These are phyloP conservation scores for Ophiostoma sp. DNA, from an alignment of 2,329 filamentous ascomycete species.

Conservation along the genomic window DNA sequence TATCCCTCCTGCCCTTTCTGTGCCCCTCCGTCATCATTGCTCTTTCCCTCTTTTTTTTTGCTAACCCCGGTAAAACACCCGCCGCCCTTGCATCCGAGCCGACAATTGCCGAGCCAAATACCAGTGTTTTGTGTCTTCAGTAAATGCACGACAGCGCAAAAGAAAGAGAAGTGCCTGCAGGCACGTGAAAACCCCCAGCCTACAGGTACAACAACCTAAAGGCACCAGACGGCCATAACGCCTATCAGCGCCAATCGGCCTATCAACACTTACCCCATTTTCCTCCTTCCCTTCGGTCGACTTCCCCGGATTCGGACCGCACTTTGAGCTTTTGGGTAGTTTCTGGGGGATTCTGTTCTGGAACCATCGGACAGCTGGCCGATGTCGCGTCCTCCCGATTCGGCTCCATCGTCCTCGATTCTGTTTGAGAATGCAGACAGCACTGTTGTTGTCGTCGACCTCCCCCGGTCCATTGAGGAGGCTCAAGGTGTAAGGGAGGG, in stretches of 20 bases:
- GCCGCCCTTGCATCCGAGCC: slow-evolving; percentile 22
- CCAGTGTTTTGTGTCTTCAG: background rate
- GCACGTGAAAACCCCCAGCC: slow-evolving; percentile 19
- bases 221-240: background rate
- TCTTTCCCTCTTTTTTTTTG: background rate
- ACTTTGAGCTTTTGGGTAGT: background rate
- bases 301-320: slow-evolving; percentile 13
- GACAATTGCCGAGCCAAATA: slow-evolving; percentile 25
- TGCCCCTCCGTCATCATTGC: slow-evolving; percentile 20
- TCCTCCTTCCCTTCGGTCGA: background rate
- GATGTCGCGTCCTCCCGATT: slow-evolving; percentile 1
- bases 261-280: slow-evolving; percentile 2
- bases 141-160: background rate
- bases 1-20: background rate
- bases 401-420: slow-evolving; percentile 40
- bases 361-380: background rate
- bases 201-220: background rate
- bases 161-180: background rate
- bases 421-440: slow-evolving; percentile 54
- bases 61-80: slow-evolving; percentile 23
- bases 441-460: slow-evolving; percentile 63
- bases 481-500: slow-evolving; percentile 51
- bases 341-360: background rate
- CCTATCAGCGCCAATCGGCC: background rate
- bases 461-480: slow-evolving; percentile 68